A percentile compares a stretch with the other conserved stretches of the same genome.
Conservation (phyloP, 805 yeast species). For the Blastobotrys attinorum region DNA sequence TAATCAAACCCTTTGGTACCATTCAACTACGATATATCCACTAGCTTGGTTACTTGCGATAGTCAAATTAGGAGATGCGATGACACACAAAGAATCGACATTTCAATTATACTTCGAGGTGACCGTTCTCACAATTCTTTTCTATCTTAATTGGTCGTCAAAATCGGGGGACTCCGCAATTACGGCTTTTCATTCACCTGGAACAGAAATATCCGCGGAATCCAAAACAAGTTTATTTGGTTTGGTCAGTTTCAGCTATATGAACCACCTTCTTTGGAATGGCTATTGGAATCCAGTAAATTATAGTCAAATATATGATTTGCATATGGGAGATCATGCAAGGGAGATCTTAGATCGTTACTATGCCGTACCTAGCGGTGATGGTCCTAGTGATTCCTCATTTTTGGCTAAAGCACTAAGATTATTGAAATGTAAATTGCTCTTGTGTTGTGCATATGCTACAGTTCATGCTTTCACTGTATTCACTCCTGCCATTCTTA, state of each 20-base stretch:
- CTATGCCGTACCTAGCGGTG: no score
- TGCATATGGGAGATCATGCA: neutral
- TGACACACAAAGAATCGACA: neutral
- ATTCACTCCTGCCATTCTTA: slow-evolving; percentile 66
- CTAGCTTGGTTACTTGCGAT: neutral
- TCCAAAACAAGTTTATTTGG: neutral
- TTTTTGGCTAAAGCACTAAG: no score
- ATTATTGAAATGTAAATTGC: no score
- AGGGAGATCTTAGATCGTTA: neutral
- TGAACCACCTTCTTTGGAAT: neutral
- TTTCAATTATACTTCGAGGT: neutral
- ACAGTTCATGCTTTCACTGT: neutral
- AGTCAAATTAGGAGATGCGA: neutral
- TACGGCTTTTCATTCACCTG: neutral
- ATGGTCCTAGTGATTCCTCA: no score
- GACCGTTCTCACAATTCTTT: neutral
- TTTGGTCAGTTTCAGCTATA: neutral
- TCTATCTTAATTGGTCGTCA: neutral
- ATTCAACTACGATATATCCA: neutral
- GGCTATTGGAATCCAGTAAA: neutral
- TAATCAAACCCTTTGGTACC: neutral
- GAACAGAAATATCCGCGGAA: neutral
- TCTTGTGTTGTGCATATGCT: no score
- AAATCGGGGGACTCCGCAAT: neutral
- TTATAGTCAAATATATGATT: neutral